Percentiles rank a stretch among this genome's conserved stretches.
Evolutionary conservation across 2,329 filamentous ascomycete genomes (phyloP).

Genomic region (Colletotrichum caudatum): DNA sequence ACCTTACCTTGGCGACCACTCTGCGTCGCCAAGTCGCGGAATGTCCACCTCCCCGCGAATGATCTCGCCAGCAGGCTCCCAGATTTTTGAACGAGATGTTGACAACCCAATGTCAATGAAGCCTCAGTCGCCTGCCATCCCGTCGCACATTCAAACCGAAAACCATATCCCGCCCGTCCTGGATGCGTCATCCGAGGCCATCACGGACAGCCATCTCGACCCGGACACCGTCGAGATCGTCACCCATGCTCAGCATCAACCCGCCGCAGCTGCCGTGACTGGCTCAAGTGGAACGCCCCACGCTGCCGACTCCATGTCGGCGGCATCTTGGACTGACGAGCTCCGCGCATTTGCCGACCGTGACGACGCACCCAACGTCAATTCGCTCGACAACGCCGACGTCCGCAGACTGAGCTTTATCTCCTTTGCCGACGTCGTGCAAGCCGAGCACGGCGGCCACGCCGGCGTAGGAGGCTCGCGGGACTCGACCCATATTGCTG

Average conservation of each 20-base stretch:
- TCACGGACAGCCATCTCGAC: slow-evolving; percentile 86
- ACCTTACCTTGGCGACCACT: slow-evolving; percentile 55
- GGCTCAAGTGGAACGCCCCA: slow-evolving; percentile 56
- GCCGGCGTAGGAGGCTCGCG: slow-evolving; percentile 64
- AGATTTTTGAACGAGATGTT: slow-evolving; percentile 95
- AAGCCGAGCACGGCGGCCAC: slow-evolving; percentile 79
- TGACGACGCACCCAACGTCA: slow-evolving; percentile 81
- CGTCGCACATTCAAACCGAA: slow-evolving; percentile 92
- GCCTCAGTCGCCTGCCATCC: slow-evolving; percentile 86
- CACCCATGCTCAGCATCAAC: slow-evolving; percentile 86
- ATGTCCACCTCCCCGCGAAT: slow-evolving; percentile 79
- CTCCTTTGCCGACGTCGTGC: slow-evolving; percentile 95
- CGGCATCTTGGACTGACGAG: slow-evolving; percentile 69
- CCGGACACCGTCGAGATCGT: slow-evolving; percentile 94
- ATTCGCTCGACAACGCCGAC: slow-evolving; percentile 80
- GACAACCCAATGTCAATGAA: slow-evolving; percentile 78
- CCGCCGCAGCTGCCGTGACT: slow-evolving; percentile 76
- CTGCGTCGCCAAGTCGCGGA: slow-evolving; percentile 74
- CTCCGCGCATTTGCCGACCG: slow-evolving; percentile 64
- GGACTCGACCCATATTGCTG: slow-evolving; percentile 77
- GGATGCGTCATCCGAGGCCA: slow-evolving; percentile 90
- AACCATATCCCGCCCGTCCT: slow-evolving; percentile 93
- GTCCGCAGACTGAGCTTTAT: slow-evolving; percentile 92
- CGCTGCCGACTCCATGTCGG: slow-evolving; percentile 55
- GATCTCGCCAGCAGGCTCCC: slow-evolving; percentile 80